phyloP scores from a whole-genome alignment of 371 early-diverging fungal genomes.

The Sporodiniella umbellata region DNA sequence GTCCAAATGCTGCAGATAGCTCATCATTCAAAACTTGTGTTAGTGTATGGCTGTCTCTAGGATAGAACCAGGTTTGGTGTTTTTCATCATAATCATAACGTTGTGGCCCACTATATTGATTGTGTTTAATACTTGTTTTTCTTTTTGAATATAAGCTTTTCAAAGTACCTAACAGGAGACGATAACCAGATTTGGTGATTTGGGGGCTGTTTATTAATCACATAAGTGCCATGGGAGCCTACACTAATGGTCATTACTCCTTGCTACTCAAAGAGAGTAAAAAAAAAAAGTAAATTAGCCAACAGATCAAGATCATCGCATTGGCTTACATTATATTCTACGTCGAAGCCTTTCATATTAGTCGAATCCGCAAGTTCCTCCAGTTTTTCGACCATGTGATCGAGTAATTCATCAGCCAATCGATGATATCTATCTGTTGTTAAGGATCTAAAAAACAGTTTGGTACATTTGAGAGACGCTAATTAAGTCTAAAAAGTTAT shows the following conservation, averaged over 20 bases:
- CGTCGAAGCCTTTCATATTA: constrained; percentile 74
- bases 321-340: constrained; percentile 80
- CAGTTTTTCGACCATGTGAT: constrained; percentile 67
- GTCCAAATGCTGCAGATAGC: constrained; percentile 44
- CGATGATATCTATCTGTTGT: constrained; percentile 66
- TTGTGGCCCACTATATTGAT: constrained; percentile 77
- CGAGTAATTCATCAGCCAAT: constrained; percentile 67
- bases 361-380: constrained; percentile 78
- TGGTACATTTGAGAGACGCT: too few species aligned
- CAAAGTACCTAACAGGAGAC: constrained; percentile 86
- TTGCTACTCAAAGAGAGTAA: constrained; percentile 21
- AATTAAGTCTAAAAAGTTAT: neutral
- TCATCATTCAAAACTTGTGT: constrained; percentile 69
- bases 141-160: neutral
- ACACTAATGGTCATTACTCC: constrained; percentile 91
- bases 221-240: constrained; percentile 89
- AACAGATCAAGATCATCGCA: too few species aligned
- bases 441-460: constrained; percentile 46
- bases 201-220: constrained; percentile 98
- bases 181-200: constrained; percentile 98
- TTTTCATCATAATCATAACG: constrained; percentile 76
- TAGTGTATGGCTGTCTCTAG: constrained; percentile 62
- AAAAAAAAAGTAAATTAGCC: neutral
- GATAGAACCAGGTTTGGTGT: constrained; percentile 72
- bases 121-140: constrained; percentile 10